These are phyloP conservation scores for Leccinum fuscescens DNA, from an alignment of 1,284 basidiomycete species.

Conservation along the genomic window DNA sequence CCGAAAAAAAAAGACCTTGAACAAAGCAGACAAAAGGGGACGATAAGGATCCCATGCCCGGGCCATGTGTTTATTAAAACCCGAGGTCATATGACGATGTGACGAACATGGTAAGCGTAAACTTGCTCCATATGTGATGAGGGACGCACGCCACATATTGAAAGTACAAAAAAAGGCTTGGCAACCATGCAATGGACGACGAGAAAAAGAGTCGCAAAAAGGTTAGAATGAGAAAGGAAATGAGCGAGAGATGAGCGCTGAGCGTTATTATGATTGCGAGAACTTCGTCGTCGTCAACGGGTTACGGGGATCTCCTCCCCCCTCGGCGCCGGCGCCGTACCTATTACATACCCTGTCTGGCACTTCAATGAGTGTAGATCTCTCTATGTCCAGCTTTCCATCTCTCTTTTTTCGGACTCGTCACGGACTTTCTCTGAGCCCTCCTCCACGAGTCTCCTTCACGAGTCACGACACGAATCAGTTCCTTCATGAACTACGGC, in stretches of 20 bases:
- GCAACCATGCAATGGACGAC: background rate
- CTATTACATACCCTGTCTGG: background rate
- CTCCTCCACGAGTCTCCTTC: background rate
- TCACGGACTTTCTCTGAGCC: background rate
- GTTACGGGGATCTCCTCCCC: background rate
- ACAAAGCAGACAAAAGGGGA: background rate
- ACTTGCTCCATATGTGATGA: background rate
- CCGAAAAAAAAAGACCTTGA: background rate
- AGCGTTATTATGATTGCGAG: background rate
- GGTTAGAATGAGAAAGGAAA: background rate
- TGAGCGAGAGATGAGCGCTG: background rate
- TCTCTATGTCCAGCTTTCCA: background rate
- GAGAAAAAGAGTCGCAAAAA: background rate
- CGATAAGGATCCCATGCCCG: background rate
- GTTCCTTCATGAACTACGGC: background rate
- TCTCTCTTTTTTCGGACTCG: background rate
- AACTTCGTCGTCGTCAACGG: background rate
- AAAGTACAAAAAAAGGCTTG: background rate
- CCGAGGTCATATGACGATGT: background rate
- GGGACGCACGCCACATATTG: background rate
- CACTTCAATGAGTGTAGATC: background rate
- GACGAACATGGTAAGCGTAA: background rate
- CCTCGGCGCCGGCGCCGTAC: background rate
- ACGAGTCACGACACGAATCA: background rate
- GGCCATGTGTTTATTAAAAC: background rate